Evolutionary conservation across 169 alveolate genomes (phyloP).

Genomic region (Eimeria maxima): DNA sequence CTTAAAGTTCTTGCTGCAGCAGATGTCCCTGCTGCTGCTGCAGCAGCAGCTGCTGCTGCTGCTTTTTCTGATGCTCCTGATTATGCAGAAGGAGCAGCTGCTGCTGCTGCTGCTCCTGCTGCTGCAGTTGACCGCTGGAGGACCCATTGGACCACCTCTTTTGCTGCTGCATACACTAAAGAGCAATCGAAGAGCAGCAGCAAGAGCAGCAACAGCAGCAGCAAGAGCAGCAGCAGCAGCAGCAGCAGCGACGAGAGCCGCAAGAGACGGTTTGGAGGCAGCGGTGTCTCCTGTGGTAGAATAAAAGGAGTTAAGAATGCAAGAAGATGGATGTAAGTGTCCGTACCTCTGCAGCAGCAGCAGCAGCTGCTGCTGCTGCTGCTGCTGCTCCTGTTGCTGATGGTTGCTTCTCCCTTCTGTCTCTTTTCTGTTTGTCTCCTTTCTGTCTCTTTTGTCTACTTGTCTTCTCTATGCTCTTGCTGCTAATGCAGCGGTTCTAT

Average conservation of each 20-base stretch:
- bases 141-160: conserved; percentile 1
- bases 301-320: conserved; percentile 50
- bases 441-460: too few relatives aligned
- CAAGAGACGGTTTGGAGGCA: conserved; percentile 52
- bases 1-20: neutral
- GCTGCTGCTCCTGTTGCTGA: too few relatives aligned
- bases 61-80: neutral
- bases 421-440: too few relatives aligned
- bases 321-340: conserved; percentile 30
- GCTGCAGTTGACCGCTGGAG: conserved; percentile 7
- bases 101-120: neutral
- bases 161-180: conserved; percentile 36
- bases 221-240: conserved; percentile 67
- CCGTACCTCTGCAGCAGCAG: too few relatives aligned
- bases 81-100: neutral
- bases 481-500: too few relatives aligned
- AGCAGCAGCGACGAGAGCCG: conserved; percentile 41
- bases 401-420: too few relatives aligned
- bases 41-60: conserved; percentile 9
- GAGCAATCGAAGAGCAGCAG: neutral
- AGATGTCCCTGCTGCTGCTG: neutral
- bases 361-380: too few relatives aligned
- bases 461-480: too few relatives aligned
- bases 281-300: conserved; percentile 53
- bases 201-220: conserved; percentile 49